Base-by-base conservation (phyloP, 2,329 filamentous ascomycete genomes). In the Colletotrichum sp. region DNA sequence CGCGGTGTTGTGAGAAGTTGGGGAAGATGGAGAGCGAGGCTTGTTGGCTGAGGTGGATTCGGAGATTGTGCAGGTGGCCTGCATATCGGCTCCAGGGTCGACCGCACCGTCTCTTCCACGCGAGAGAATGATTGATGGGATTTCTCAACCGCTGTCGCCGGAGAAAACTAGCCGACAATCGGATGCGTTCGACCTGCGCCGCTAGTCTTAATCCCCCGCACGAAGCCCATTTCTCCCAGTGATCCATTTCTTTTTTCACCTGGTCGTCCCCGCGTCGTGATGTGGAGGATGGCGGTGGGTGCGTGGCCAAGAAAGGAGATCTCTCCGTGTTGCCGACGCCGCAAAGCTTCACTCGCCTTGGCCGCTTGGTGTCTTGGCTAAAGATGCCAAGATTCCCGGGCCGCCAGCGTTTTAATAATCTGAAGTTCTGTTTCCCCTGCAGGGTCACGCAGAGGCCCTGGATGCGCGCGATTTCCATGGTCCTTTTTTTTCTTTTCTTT, bases 41-140 rank as follows among this genome's bases (percentile, higher is more conserved):
- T 33, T 27, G 31, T 36, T 55, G 66, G 71, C 62, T 34, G 55
- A 71, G 38, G 67, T 34, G 71, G 57, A 58, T 66, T 73, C 68
- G 71, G 71, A 66, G 71, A 73, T 71, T 73, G 71, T 73, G 62
- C 62, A 66, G 55, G 21, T 57, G 33, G 67, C 61, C 71, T 59
- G 71, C 71, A 73, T 66, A 59, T 63, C 9, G 62, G 34, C 21
- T 57, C 33, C 62, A 18, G 67, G 67, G 68, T 71, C 24, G 16
- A 66, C 29, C 21, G 68, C 55, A 47, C 62, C 27, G 33, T 70
- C 18, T 58, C 29, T 8, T 47, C 31, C 21, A 63, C 43, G 55
- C 55, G 43, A 43, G 43, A 27, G 5, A 24, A 2, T 73, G 71
- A 73, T 73, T 73, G 71, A 73, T 71, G 71, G 71, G 57, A 73